Evolutionary conservation across 2,329 filamentous ascomycete genomes (phyloP), one percentile per base, ranked within the genome.

Genomic region (Leptographium lundbergii): DNA sequence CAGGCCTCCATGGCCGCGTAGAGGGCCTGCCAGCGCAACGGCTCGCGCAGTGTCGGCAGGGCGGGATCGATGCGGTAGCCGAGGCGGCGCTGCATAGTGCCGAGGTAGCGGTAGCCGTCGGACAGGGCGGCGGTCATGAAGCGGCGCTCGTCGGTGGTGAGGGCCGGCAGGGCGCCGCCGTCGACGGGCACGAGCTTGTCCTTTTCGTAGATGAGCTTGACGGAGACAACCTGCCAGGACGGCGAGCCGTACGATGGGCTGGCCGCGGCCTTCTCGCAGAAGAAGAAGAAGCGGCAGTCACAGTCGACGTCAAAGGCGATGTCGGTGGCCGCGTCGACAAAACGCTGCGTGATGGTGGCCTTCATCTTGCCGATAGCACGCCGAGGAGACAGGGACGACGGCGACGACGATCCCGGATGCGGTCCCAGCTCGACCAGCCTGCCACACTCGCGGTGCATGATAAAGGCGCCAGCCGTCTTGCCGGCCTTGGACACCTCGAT

Each of bases 371-470:
- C 75, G 25, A 79, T 68, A 57, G 75, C 77, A 27, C 76, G 74
- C 55, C 76, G 79, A 13, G 11, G 48, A 74, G 36, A 78, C n/a
- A n/a, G n/a, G 68, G 39, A 42, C 39, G 39, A 42, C 13, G 39
- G 56, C 75, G 76, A 25, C 75, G 29, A 11, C 32, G 45, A 13
- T 27, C 32, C 11, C 45, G 50, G 19, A n/a, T 17, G 76, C 13
- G 66, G 66, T 17, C 57, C 58, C n/a, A 63, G 57, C 60, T 63
- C 62, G 24, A 55, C 62, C 2, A 62, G 55, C 9, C 60, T 63
- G 53, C 62, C 62, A 50, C 60, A 77, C 64, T 78, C 75, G 60
- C 78, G 77, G 66, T 82, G 79, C 77, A 80, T 78, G 68, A 81
- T 81, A 69, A 80, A 81, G 56, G 74, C 77, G 22, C 78, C 78